These are phyloP conservation scores for Suhomyces pyralidae DNA, from an alignment of 805 yeast species.

Conservation along the genomic window DNA sequence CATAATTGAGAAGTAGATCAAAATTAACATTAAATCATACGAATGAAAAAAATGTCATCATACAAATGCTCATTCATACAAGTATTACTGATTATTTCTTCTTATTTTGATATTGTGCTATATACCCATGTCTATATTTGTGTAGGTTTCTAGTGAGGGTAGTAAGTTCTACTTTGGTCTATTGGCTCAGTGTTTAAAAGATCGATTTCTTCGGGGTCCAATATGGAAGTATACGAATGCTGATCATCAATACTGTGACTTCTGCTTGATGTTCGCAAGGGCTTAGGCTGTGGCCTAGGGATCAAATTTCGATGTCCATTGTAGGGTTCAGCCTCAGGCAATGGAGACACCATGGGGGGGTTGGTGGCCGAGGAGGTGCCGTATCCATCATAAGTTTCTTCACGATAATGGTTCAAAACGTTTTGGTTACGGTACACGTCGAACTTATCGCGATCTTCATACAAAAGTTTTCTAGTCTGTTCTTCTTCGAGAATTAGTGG, in stretches of 20 bases:
- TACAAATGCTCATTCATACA: too few relatives aligned
- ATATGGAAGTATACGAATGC: slow-evolving; percentile 10
- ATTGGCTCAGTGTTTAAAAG: slow-evolving; percentile 15
- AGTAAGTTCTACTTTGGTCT: slow-evolving; percentile 3
- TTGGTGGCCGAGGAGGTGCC: neutral
- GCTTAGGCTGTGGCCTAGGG: neutral
- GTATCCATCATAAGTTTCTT: slow-evolving; percentile 28
- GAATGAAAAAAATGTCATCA: too few relatives aligned
- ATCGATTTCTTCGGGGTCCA: slow-evolving; percentile 23
- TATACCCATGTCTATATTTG: too few relatives aligned
- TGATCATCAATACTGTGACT: neutral
- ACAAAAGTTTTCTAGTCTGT: slow-evolving; percentile 21
- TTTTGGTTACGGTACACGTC: slow-evolving; percentile 1
- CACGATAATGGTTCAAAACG: slow-evolving; percentile 18
- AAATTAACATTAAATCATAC: too few relatives aligned
- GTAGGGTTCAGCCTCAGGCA: neutral
- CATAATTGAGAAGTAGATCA: too few relatives aligned
- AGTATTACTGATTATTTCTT: too few relatives aligned
- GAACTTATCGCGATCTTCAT: slow-evolving; percentile 9
- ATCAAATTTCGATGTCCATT: neutral
- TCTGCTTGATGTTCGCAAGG: neutral
- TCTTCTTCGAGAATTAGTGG: slow-evolving; percentile 12
- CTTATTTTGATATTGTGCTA: too few relatives aligned
- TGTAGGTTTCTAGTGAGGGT: neutral
- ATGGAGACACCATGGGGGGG: neutral